Evolutionary conservation across 768 basidiomycete species (phyloP), one percentile per base, ranked within the genome.

Genomic region (Pleurotus citrinopileatus): DNA sequence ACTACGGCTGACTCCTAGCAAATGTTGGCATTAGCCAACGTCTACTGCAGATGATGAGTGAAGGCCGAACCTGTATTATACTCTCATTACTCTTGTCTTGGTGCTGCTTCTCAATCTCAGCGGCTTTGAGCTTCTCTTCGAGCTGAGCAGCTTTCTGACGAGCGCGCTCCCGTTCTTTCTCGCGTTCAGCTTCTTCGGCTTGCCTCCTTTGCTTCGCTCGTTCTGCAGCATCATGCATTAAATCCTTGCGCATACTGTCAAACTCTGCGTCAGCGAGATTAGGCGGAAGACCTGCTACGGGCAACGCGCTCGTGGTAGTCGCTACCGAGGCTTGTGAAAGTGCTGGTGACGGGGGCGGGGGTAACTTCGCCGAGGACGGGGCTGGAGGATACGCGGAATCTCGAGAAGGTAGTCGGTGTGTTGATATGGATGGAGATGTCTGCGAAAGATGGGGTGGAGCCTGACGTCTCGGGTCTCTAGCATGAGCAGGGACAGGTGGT

Each of bases 181-280:
- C 85, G 13, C 92, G 78, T 59, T 89, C 86, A 57, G 84, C 87
- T 64, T 95, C 94, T 60, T 94, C 93, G 47, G 87, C 79, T 61
- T 90, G 86, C 43, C 91, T 74, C 52, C 93, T 76, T 57, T 87
- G 80, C 62, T 83, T 86, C 4, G 93, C 93, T 36, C 91, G 80
- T 57, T 90, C 91, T 1, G 93, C 93, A 4, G 89, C 89, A 52
- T 69, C 80, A 56, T 92, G 91, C 93, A 94, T 94, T 15, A 85
- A 71, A 42, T 84, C 82, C 65, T 89, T 88, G 54, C 80, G 78
- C n/a, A 73, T 80, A 48, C 82, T 82, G 47, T 91, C 87, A 26
- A 89, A 62, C 53, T 84, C 82, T 28, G 71, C 63, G 2, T 73
- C 65, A 22, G 64, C 62, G 6, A 73, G 53, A 32, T 62, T 63